These are phyloP conservation scores for Colletotrichum incanum DNA, from an alignment of 2,329 filamentous ascomycete genomes.

Conservation along the genomic window DNA sequence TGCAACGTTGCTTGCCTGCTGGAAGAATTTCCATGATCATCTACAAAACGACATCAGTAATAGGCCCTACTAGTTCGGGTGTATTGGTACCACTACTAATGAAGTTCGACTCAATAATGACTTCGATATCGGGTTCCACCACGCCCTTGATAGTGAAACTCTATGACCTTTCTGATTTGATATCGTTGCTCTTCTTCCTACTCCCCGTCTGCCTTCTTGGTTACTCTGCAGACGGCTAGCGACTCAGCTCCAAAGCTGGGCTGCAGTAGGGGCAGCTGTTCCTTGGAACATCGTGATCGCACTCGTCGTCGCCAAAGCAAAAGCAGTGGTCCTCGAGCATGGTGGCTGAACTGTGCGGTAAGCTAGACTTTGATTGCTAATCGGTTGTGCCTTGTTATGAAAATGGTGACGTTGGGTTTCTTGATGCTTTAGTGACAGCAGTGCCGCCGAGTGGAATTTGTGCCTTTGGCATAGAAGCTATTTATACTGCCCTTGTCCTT, in stretches of 20 bases:
- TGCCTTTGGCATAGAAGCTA: not conserved
- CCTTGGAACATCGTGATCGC: not conserved
- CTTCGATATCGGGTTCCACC: too few relatives aligned
- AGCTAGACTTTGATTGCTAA: not conserved
- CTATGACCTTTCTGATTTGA: not conserved
- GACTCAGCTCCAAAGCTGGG: not conserved
- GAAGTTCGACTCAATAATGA: too few relatives aligned
- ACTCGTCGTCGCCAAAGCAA: not conserved
- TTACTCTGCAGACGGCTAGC: not conserved
- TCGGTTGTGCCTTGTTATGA: too few relatives aligned
- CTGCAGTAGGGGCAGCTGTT: slow-evolving; percentile 2
- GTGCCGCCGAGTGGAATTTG: too few relatives aligned
- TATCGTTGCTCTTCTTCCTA: not conserved
- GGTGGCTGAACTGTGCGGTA: not conserved
- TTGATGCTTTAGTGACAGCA: not conserved
- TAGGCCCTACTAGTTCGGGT: too few relatives aligned
- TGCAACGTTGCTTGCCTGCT: too few relatives aligned
- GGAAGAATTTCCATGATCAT: too few relatives aligned
- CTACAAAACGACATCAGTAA: too few relatives aligned
- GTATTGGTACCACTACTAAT: too few relatives aligned
- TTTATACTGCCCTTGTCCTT: not conserved
- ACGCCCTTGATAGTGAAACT: too few relatives aligned
- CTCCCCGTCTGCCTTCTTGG: rapidly evolving
- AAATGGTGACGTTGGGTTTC: not conserved
- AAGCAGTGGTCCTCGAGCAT: not conserved